These are phyloP conservation scores for Dothideomycetidae sp. DNA, from an alignment of 2,329 filamentous ascomycete species.

Conservation along the genomic window DNA sequence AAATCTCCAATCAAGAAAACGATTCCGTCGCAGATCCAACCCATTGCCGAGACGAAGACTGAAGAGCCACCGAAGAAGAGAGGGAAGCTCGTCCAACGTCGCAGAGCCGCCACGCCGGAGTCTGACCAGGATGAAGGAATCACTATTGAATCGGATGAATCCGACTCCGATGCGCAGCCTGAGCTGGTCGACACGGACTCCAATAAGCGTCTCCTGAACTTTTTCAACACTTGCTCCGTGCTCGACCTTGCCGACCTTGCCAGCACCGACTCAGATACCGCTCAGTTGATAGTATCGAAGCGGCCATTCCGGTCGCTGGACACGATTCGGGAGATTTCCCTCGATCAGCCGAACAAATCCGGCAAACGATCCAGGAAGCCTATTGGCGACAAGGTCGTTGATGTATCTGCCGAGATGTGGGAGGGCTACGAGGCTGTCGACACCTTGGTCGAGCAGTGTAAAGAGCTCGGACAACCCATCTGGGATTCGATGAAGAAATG, in stretches of 20 bases:
- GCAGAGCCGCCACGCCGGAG: constrained; percentile 22
- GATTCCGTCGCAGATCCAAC: constrained; percentile 14
- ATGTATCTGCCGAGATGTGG: constrained; percentile 58
- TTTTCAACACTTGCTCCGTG: constrained; percentile 66
- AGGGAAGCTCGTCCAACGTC: constrained; percentile 36
- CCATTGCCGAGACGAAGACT: constrained; percentile 13
- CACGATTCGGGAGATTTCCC: constrained; percentile 50
- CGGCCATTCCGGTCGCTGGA: constrained; percentile 59
- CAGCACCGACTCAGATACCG: constrained; percentile 53
- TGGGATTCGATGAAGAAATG: constrained; percentile 50
- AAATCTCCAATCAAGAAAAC: constrained; percentile 14
- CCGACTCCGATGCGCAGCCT: neutral
- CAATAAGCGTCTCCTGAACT: constrained; percentile 51
- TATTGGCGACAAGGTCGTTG: constrained; percentile 52
- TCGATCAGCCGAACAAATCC: constrained; percentile 34
- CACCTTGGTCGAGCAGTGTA: constrained; percentile 62
- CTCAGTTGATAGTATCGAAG: constrained; percentile 54
- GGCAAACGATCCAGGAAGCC: constrained; percentile 37
- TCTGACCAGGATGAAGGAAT: constrained; percentile 7
- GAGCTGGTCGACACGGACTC: constrained; percentile 19
- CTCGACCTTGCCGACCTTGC: constrained; percentile 73
- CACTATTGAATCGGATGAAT: constrained; percentile 11
- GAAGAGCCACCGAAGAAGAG: constrained; percentile 15
- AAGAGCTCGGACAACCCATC: constrained; percentile 54
- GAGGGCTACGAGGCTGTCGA: constrained; percentile 72